These are phyloP conservation scores for Nicotiana undulata DNA, from an alignment of 257 asterid species.

Conservation along the genomic window DNA sequence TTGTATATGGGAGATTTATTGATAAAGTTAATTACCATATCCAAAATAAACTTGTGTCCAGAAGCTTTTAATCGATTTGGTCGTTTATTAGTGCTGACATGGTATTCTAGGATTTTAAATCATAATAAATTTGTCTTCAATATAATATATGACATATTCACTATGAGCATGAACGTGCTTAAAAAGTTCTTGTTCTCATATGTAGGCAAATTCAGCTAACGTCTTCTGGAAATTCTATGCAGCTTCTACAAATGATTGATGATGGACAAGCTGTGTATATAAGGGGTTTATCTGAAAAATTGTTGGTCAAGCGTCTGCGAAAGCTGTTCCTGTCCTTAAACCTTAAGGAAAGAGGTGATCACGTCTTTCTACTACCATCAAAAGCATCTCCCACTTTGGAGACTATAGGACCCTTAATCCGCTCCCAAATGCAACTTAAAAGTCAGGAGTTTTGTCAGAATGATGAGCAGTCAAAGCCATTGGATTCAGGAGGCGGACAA, in stretches of 20 bases:
- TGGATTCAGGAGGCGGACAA: conserved; percentile 25
- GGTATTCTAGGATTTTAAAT: background rate
- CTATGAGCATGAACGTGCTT: background rate
- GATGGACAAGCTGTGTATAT: conserved; percentile 98
- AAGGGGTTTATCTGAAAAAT: conserved; percentile 71
- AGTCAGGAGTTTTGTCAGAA: conserved; percentile 30
- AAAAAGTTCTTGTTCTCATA: background rate
- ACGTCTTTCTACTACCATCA: conserved; percentile 52
- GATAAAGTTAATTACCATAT: too few relatives aligned
- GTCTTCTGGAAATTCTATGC: conserved; percentile 16
- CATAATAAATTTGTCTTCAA: background rate
- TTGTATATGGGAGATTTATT: too few relatives aligned
- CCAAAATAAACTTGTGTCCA: too few relatives aligned
- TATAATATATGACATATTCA: background rate
- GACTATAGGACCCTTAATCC: conserved; percentile 59
- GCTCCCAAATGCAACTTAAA: conserved; percentile 32
- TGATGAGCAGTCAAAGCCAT: conserved; percentile 26
- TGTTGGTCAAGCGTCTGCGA: conserved; percentile 65
- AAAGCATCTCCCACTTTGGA: conserved; percentile 68
- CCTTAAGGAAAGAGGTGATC: conserved; percentile 62
- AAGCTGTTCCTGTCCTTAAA: conserved; percentile 65
- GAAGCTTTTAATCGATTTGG: background rate
- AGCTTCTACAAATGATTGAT: conserved; percentile 90
- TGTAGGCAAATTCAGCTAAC: background rate
- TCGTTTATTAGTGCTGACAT: background rate